Base-by-base conservation (phyloP, 345 rosid genomes). In the Geranium rotundifolium region DNA sequence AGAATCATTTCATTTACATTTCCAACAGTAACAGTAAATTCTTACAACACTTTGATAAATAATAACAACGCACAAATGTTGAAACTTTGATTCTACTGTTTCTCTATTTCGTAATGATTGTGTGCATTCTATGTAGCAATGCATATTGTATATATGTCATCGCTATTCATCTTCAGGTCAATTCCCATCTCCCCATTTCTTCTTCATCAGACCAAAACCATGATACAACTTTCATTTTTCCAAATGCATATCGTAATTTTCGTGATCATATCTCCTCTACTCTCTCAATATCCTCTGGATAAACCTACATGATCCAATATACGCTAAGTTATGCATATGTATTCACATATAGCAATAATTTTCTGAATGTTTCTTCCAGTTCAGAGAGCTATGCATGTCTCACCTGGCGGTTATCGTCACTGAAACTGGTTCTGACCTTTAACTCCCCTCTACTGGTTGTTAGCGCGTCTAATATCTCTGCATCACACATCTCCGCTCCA, bases 401-500 rank as follows among this genome's bases (percentile, higher is more conserved):
- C 80, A 54, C 65, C 60, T 46, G 52, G 16, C 58, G 61, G 31
- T 57, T 67, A 52, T 85, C 85, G 52, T 86, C 86, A 0, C 61
- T 71, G 57, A 83, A 79, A 73, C 95, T 87, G 17, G 71, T 79
- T 73, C 88, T 76, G 18, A 82, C 65, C 69, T 83, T 88, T 16
- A 90, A 19, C 71, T 90, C 97, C 9, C 97, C 95, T 76, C 91
- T 84, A 41, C 83, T 76, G 9, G 97, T 90, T 19, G 95, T 90
- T 65, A 88, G 66, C 75, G 84, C 88, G 19, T 88, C 95, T 54
- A 88, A 66, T 61, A 82, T 76, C 84, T 90, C 97, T 1, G 82
- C 87, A 46, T 84, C 89, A 1, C 72, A 56, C 12, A 70, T 50
- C 34, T 73, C 86, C n/a, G 65, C 65, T 59, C 57, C 27, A 23